Evolutionary conservation across 2,329 filamentous ascomycete species (phyloP).

Genomic region (Rutstroemia sp.): DNA sequence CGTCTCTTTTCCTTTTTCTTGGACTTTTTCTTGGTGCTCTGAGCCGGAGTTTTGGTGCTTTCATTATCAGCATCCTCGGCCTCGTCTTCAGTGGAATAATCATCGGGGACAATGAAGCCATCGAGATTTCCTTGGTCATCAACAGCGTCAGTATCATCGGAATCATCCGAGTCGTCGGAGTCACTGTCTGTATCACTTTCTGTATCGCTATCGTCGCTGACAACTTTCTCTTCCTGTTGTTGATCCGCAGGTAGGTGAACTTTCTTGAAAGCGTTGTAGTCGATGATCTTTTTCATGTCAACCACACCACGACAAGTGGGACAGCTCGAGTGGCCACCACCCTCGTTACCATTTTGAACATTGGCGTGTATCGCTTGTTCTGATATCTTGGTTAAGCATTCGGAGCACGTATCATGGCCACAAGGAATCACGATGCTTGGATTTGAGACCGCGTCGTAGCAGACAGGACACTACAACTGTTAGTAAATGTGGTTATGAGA

Average conservation of each 20-base stretch:
- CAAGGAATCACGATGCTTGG: constrained; percentile 76
- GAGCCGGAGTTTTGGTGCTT: constrained; percentile 20
- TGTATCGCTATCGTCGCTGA: constrained; percentile 20
- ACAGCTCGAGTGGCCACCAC: constrained; percentile 40
- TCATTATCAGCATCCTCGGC: constrained; percentile 30
- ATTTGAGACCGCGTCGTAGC: constrained; percentile 68
- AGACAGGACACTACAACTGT: constrained; percentile 63
- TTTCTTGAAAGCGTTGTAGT: constrained; percentile 65
- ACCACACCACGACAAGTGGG: constrained; percentile 67
- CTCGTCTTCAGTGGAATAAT: constrained; percentile 25
- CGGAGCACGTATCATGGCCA: constrained; percentile 70
- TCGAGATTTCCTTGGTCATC: constrained; percentile 38
- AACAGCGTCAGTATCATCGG: constrained; percentile 31
- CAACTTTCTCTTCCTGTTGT: constrained; percentile 16
- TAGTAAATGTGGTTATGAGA: neutral
- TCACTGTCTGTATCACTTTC: constrained; percentile 26
- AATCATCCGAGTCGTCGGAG: constrained; percentile 31
- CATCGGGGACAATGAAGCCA: constrained; percentile 49
- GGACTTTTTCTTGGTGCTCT: constrained; percentile 20
- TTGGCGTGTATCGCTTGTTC: constrained; percentile 48
- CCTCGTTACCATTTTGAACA: constrained; percentile 54
- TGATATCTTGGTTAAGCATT: constrained; percentile 65
- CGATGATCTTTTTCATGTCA: constrained; percentile 63
- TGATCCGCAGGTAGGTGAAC: constrained; percentile 53
- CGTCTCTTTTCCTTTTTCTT: constrained; percentile 27